Evolutionary conservation across 306 rosid species (phyloP), one percentile per base, ranked within the genome.

Genomic region (Quercus suber): DNA sequence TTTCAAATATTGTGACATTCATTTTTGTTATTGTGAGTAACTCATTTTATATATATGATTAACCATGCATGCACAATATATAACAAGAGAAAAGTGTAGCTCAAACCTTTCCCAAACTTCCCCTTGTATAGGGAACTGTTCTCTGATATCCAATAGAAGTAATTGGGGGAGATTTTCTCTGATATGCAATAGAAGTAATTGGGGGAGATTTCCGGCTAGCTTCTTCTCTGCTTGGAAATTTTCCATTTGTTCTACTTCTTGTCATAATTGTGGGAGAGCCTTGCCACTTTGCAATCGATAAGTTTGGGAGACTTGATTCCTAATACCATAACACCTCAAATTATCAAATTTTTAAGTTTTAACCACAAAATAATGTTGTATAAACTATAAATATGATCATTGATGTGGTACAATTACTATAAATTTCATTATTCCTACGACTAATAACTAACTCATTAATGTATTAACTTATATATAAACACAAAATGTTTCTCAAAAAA

Each of bases 281-380:
- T 45, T 81, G 58, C 91, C 90, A 81, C 79, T 86, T 86, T 20
- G 79, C 79, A 17, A 82, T 81, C 80, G 85, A 80, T 70, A 81
- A 55, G 81, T 86, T 85, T 19, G 99, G 98, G 53, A 95, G 96
- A 82, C 88, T 95, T 35, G 99, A 87, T 84, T 92, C 99, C 99
- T 92, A 37, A 69, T 72, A 52, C 57, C 63, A 65, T 41, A 27
- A 69, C 19, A 9, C 14, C 6, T 28, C 13, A n/a, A 57, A 21
- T 41, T 51, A 68, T 57, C 58, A 53, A 5, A 12, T 12, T 49
- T 49, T 49, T 27, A 51, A 49, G 17, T 49, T 53, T 7, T 3
- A 31, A 25, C 55, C 35, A 76, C 74, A 73, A 21, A 70, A n/a
- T 9, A 4, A 6, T 76, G 31, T 76, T 67, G 70, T 43, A 30